A percentile compares a stretch with the other conserved stretches of the same genome.
phyloP scores from a whole-genome alignment of 371 early-diverging fungal species.

The Mortierella sp. region DNA sequence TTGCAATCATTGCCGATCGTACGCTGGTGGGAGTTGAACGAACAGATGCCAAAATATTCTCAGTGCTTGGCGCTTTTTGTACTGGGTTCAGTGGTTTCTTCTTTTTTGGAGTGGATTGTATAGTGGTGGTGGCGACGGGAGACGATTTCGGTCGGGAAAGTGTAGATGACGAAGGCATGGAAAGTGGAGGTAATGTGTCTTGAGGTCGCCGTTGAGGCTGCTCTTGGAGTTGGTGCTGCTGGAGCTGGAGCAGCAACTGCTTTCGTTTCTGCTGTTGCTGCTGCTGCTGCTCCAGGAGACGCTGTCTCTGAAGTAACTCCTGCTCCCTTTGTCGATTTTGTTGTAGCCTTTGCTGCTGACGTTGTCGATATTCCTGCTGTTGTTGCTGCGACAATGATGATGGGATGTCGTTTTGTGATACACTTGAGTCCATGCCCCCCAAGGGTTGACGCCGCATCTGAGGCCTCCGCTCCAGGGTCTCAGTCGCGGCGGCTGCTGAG shows the following conservation, averaged over 20 bases:
- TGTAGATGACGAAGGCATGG: neutral
- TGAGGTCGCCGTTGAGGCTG: conserved; percentile 9
- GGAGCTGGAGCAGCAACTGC: conserved; percentile 28
- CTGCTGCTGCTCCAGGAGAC: conserved; percentile 27
- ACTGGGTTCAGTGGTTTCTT: conserved; percentile 53
- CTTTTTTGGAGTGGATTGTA: conserved; percentile 30
- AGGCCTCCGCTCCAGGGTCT: neutral
- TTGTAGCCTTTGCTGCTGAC: conserved; percentile 27
- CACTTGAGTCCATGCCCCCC: neutral
- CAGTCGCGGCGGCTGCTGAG: neutral
- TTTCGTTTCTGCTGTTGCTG: conserved; percentile 18
- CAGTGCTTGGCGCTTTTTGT: conserved; percentile 47
- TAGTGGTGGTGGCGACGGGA: neutral
- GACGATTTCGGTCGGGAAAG: conserved; percentile 1
- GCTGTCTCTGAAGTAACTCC: conserved; percentile 22
- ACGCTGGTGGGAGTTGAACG: conserved; percentile 15
- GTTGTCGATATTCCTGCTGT: conserved; percentile 18
- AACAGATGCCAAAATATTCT: conserved; percentile 49
- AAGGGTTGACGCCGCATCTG: neutral
- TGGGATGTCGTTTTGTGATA: neutral
- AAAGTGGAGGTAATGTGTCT: neutral
- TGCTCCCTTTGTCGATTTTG: conserved; percentile 29
- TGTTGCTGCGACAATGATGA: neutral
- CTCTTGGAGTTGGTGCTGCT: conserved; percentile 27
- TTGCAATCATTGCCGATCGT: conserved; percentile 9